Conservation (phyloP, 1,284 basidiomycete species). For the Ustilago crameri region DNA sequence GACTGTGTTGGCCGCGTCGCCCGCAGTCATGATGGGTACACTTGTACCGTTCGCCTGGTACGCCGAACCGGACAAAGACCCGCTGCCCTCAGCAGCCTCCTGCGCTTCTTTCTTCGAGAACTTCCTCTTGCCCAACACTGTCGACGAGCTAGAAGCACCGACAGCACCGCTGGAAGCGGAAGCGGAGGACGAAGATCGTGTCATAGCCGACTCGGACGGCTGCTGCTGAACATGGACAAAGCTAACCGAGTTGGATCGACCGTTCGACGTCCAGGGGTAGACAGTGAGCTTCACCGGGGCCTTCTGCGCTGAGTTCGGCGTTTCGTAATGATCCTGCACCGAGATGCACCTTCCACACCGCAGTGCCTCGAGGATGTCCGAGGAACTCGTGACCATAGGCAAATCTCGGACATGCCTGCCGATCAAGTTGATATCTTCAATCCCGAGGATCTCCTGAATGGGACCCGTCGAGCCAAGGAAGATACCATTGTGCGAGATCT, state of each 20-base stretch:
- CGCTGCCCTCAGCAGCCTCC: conserved; percentile 13
- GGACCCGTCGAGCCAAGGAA: conserved; percentile 48
- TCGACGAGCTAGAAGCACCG: background rate
- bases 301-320: conserved; percentile 6
- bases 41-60: conserved; percentile 17
- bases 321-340: conserved; percentile 46
- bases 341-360: conserved; percentile 40
- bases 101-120: conserved; percentile 12
- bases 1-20: conserved; percentile 38
- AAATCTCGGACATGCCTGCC: conserved; percentile 46
- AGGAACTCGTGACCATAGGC: conserved; percentile 50
- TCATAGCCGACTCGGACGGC: background rate
- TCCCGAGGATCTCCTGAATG: conserved; percentile 41
- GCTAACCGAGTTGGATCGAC: conserved; percentile 34
- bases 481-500: conserved; percentile 51
- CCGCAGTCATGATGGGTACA: conserved; percentile 32
- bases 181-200: background rate
- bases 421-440: conserved; percentile 42
- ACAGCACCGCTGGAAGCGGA: background rate
- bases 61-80: conserved; percentile 20
- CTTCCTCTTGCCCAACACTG: conserved; percentile 29
- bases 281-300: conserved; percentile 44
- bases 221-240: conserved; percentile 49
- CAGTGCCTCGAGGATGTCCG: conserved; percentile 42
- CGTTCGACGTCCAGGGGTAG: conserved; percentile 50